These are phyloP conservation scores for Penicillium sp. DNA, from an alignment of 2,329 filamentous ascomycete species.

Conservation along the genomic window DNA sequence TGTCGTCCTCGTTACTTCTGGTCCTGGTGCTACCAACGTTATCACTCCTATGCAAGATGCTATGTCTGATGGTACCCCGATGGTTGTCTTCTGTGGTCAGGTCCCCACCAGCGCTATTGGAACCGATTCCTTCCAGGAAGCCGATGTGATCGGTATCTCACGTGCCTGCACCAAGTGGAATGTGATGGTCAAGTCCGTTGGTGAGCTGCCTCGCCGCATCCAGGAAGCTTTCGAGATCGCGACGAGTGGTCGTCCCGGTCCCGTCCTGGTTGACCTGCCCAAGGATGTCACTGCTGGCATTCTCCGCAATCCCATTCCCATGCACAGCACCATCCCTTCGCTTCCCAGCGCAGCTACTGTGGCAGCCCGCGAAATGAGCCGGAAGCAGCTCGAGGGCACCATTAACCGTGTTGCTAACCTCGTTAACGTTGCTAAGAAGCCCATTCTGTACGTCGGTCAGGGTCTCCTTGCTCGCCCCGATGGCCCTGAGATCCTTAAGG, in stretches of 20 bases:
- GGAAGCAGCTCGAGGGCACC: conserved; percentile 68
- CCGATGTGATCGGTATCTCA: conserved; percentile 90
- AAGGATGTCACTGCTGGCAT: conserved; percentile 93
- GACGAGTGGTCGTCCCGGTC: conserved; percentile 87
- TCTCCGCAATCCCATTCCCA: conserved; percentile 78
- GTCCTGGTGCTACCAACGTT: conserved; percentile 93
- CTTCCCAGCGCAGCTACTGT: conserved; percentile 83
- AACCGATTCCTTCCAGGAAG: conserved; percentile 95
- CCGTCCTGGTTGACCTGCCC: conserved; percentile 90
- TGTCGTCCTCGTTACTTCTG: conserved; percentile 94
- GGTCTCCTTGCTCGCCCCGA: conserved; percentile 78
- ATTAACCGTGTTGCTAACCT: conserved; percentile 76
- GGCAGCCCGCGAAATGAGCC: conserved; percentile 70
- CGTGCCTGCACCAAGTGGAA: conserved; percentile 98
- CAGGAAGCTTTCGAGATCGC: conserved; percentile 99
- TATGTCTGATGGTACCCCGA: conserved; percentile 87
- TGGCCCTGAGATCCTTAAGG: conserved; percentile 74
- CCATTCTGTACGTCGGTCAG: conserved; percentile 91
- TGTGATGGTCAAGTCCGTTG: conserved; percentile 94
- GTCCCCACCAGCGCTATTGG: conserved; percentile 87
- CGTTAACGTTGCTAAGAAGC: conserved; percentile 87
- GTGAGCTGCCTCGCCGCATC: conserved; percentile 87
- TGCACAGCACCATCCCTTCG: conserved; percentile 67
- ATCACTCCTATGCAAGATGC: conserved; percentile 96
- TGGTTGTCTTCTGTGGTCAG: conserved; percentile 95